phyloP scores from a whole-genome alignment of 345 rosid genomes.

The Lepidium sativum region DNA sequence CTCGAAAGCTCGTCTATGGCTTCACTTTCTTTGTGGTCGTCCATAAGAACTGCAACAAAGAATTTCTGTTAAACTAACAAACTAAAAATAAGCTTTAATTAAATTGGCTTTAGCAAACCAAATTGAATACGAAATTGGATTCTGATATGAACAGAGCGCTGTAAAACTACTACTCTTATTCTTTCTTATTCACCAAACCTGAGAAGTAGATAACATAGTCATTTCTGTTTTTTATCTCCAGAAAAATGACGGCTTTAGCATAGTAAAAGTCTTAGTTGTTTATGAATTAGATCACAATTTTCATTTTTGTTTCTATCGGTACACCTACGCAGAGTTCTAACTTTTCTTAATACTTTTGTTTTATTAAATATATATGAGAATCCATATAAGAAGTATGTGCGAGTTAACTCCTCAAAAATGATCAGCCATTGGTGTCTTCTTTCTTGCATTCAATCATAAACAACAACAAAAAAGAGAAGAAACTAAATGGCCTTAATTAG shows the following conservation, averaged over 20 bases:
- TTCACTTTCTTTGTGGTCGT: constrained; percentile 83
- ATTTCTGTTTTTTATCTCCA: neutral
- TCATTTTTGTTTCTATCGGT: neutral
- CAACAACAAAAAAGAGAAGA: neutral
- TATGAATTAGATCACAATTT: neutral
- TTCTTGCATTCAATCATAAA: neutral
- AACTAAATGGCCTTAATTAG: neutral
- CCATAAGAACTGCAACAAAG: constrained; percentile 76
- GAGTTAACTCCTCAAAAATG: neutral
- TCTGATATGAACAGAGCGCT: neutral
- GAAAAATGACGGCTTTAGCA: neutral
- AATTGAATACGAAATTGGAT: neutral
- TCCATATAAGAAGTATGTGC: neutral
- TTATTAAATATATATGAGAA: neutral
- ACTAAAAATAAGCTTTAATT: neutral
- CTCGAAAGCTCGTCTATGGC: constrained; percentile 79
- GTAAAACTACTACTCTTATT: neutral
- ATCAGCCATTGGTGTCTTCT: neutral
- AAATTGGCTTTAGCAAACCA: neutral
- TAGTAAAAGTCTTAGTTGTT: neutral
- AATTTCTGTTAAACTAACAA: neutral
- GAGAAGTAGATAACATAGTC: neutral
- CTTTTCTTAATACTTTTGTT: neutral
- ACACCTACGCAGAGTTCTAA: neutral
- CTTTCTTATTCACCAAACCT: neutral